Evolutionary conservation across 2,329 filamentous ascomycete genomes (phyloP).

Genomic region (Botrytis byssoidea): DNA sequence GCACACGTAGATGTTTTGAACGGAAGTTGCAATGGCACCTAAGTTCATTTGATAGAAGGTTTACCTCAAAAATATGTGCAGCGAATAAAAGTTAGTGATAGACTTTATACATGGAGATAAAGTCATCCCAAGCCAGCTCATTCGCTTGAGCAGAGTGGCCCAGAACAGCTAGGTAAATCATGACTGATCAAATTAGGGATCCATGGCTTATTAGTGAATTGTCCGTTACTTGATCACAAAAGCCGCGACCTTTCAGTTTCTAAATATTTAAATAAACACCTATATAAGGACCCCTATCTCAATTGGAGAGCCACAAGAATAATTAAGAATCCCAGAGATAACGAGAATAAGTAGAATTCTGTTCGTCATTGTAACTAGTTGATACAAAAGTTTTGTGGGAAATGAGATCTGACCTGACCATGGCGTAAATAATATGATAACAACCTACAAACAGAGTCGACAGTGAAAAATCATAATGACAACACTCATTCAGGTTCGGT

Average conservation of each 20-base stretch:
- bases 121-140: not conserved
- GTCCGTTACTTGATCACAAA: rapidly evolving
- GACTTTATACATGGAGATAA: not conserved
- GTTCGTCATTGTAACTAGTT: rapidly evolving
- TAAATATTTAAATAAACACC: rapidly evolving
- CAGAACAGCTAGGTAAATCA: too few species aligned
- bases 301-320: not conserved
- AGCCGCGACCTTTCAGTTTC: not conserved
- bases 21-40: not conserved
- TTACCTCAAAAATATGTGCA: too few species aligned
- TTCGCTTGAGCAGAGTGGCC: not conserved
- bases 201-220: not conserved
- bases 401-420: rapidly evolving
- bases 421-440: not conserved
- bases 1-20: not conserved
- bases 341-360: not conserved
- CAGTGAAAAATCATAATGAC: not conserved
- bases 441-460: rapidly evolving
- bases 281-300: not conserved
- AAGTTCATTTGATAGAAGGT: too few species aligned
- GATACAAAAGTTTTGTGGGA: rapidly evolving
- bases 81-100: not conserved
- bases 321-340: not conserved
- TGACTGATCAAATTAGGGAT: not conserved
- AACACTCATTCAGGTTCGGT: too few species aligned